Evolutionary conservation across 176 grass and related monocot genomes (phyloP).

Genomic region (Carex pumila): DNA sequence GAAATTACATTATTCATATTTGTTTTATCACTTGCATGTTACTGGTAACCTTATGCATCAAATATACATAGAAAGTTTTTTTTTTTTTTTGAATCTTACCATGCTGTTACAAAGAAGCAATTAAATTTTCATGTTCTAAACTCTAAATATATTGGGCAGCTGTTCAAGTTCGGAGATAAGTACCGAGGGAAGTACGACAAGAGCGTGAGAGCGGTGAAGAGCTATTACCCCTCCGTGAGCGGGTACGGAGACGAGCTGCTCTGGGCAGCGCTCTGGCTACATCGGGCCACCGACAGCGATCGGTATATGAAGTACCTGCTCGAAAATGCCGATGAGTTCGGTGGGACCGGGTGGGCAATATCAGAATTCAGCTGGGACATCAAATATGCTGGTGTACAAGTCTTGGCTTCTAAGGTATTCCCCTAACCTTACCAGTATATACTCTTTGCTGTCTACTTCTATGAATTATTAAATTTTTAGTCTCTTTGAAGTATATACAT

Average conservation of each 20-base stretch:
- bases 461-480: background rate
- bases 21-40: background rate
- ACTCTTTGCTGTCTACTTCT: background rate
- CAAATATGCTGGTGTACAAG: conserved; percentile 77
- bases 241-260: conserved; percentile 88
- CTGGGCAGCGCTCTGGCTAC: conserved; percentile 90
- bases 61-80: background rate
- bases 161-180: conserved; percentile 81
- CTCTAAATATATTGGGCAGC: conserved; percentile 12
- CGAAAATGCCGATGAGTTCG: conserved; percentile 53
- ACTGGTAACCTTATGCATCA: background rate
- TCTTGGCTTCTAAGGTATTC: conserved; percentile 66
- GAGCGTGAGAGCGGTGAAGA: conserved; percentile 54
- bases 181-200: conserved; percentile 49
- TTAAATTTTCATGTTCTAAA: background rate
- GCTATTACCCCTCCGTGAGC: conserved; percentile 71
- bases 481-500: background rate
- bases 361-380: conserved; percentile 99
- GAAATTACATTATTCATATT: background rate
- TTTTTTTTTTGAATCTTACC: background rate
- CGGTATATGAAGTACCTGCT: conserved; percentile 50
- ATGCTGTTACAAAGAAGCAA: background rate
- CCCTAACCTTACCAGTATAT: background rate
- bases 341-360: conserved; percentile 77
- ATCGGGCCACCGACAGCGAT: conserved; percentile 45